Evolutionary conservation across 345 rosid species (phyloP).

Genomic region (Xanthoceras sorbifolium): DNA sequence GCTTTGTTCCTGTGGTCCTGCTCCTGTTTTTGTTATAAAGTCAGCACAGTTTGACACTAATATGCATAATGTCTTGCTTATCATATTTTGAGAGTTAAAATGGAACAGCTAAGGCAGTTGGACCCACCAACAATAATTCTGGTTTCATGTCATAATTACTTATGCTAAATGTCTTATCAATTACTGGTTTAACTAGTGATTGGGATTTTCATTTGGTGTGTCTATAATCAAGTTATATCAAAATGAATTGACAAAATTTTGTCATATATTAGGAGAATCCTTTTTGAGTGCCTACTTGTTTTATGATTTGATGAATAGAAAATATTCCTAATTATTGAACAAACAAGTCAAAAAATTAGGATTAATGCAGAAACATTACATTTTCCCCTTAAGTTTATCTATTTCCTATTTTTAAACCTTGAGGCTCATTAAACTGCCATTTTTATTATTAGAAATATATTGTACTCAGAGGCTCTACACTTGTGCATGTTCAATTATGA

Average conservation of each 20-base stretch:
- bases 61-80: slow-evolving; percentile 4
- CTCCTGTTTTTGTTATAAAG: neutral
- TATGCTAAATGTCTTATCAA: neutral
- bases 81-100: neutral
- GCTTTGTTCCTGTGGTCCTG: slow-evolving; percentile 5
- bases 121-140: slow-evolving; percentile 23
- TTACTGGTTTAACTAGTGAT: neutral
- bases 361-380: neutral
- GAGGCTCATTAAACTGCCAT: neutral
- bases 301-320: neutral
- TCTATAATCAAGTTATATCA: neutral
- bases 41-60: slow-evolving; percentile 3
- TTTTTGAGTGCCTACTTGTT: neutral
- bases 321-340: neutral
- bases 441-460: neutral
- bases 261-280: neutral
- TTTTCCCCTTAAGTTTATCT: neutral
- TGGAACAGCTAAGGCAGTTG: slow-evolving; percentile 19
- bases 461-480: neutral
- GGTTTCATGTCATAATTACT: slow-evolving; percentile 21
- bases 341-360: neutral
- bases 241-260: slow-evolving; percentile 1
- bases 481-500: neutral
- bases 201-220: slow-evolving; percentile 1
- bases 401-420: neutral